A percentile compares a stretch with the other conserved stretches of the same genome.
phyloP scores from a whole-genome alignment of 805 yeast genomes.

The Debaryomyces tyrocola region DNA sequence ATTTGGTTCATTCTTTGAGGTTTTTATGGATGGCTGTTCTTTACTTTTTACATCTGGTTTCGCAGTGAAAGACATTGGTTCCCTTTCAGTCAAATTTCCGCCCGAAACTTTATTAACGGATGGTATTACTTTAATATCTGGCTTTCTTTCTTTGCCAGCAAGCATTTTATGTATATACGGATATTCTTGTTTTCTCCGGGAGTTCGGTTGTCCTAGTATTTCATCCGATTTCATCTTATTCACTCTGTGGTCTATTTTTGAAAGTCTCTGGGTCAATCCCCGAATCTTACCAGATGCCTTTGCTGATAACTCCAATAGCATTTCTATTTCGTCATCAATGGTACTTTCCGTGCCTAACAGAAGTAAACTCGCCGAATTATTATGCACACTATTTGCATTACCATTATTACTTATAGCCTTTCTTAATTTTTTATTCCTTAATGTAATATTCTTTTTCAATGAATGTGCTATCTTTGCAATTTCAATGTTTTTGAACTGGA shows the following conservation, averaged over 20 bases:
- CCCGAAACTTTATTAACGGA: background rate
- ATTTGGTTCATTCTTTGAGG: background rate
- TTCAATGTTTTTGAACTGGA: conserved; percentile 40
- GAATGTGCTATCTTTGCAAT: conserved; percentile 29
- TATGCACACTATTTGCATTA: background rate
- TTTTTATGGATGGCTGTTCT: background rate
- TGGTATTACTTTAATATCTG: background rate
- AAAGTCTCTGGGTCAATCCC: conserved; percentile 10
- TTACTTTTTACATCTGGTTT: background rate
- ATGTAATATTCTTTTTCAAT: conserved; percentile 15
- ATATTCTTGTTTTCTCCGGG: background rate
- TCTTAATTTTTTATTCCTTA: conserved; percentile 10
- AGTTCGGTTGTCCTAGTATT: background rate
- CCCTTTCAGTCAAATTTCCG: background rate
- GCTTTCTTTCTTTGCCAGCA: background rate
- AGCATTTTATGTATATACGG: conserved; percentile 1
- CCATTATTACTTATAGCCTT: conserved; percentile 1
- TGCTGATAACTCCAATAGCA: conserved; percentile 10
- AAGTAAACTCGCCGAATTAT: background rate
- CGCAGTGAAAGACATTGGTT: background rate
- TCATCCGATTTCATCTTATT: background rate
- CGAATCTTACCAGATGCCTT: conserved; percentile 14
- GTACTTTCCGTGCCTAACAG: background rate
- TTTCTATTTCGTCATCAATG: conserved; percentile 4
- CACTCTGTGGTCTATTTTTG: conserved; percentile 10